phyloP scores from a whole-genome alignment of 805 yeast genomes.

The Myxozyma vanderwaltii region DNA sequence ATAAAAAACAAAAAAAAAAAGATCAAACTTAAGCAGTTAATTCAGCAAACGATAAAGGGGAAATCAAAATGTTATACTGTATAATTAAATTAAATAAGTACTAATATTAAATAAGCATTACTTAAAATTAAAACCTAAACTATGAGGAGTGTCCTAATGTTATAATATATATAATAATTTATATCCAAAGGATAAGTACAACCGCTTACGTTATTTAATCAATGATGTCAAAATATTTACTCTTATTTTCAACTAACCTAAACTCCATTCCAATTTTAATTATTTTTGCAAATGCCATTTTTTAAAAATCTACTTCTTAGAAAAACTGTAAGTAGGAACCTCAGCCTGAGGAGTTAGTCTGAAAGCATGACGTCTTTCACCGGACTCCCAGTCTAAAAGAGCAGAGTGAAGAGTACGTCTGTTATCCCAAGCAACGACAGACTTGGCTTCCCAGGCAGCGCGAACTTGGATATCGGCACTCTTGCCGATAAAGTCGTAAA shows the following conservation, averaged over 20 bases:
- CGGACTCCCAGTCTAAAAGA: conserved; percentile 57
- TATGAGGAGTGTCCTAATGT: no score
- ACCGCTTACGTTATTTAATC: no score
- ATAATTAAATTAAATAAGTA: no score
- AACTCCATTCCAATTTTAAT: conserved; percentile 2
- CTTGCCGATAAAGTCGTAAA: conserved; percentile 53
- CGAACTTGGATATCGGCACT: conserved; percentile 54
- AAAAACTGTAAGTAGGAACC: conserved; percentile 49
- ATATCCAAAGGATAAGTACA: no score
- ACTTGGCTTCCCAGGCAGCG: conserved; percentile 54
- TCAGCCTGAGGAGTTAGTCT: conserved; percentile 78
- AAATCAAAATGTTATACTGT: no score
- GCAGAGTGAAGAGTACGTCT: conserved; percentile 56
- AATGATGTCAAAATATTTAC: background rate
- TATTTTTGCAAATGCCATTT: background rate
- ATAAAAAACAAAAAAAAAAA: no score
- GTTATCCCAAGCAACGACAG: conserved; percentile 60
- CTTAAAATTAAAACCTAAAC: no score
- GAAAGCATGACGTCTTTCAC: conserved; percentile 68
- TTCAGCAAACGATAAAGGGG: no score
- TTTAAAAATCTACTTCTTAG: background rate
- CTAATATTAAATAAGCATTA: no score
- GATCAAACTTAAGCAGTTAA: no score
- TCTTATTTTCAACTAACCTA: no score
- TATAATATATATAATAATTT: no score